A percentile compares a stretch with the other conserved stretches of the same genome.
phyloP scores from a whole-genome alignment of 768 basidiomycete genomes.

The Tricholoma hemisulphureum region DNA sequence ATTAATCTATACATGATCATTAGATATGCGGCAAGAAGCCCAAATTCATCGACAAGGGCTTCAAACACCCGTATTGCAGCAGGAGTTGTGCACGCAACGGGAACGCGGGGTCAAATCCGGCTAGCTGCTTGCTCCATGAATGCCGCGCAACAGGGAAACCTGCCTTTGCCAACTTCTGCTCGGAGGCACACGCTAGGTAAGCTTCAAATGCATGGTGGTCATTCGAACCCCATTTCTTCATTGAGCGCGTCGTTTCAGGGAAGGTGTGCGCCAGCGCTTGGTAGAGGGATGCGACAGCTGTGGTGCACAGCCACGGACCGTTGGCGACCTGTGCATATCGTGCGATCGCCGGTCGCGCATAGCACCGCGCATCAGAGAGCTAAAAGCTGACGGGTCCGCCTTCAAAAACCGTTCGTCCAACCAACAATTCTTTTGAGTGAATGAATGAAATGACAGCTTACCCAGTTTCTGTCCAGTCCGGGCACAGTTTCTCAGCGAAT shows the following conservation, averaged over 20 bases:
- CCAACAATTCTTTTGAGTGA: conserved; percentile 6
- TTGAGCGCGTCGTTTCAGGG: conserved; percentile 31
- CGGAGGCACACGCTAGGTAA: conserved; percentile 57
- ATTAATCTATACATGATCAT: too few relatives aligned
- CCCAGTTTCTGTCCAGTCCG: conserved; percentile 33
- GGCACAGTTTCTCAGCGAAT: conserved; percentile 53
- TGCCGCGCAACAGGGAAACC: conserved; percentile 55
- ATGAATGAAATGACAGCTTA: conserved; percentile 15
- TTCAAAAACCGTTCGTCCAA: conserved; percentile 51
- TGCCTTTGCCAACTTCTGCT: conserved; percentile 55
- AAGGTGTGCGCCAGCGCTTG: conserved; percentile 50
- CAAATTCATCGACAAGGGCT: conserved; percentile 50
- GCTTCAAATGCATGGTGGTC: conserved; percentile 17
- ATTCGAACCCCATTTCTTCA: too few relatives aligned
- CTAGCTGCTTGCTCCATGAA: conserved; percentile 47
- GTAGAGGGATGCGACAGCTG: conserved; percentile 52
- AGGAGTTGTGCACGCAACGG: conserved; percentile 57
- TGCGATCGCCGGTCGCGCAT: conserved; percentile 48
- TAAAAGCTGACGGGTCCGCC: conserved; percentile 42
- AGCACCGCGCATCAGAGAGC: conserved; percentile 47
- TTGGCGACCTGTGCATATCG: conserved; percentile 45
- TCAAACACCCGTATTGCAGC: conserved; percentile 56
- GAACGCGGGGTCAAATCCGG: conserved; percentile 36
- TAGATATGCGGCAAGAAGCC: conserved; percentile 57
- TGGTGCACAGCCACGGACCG: conserved; percentile 43